phyloP scores from a whole-genome alignment of 768 basidiomycete genomes.

The Phylloporus scabripes region DNA sequence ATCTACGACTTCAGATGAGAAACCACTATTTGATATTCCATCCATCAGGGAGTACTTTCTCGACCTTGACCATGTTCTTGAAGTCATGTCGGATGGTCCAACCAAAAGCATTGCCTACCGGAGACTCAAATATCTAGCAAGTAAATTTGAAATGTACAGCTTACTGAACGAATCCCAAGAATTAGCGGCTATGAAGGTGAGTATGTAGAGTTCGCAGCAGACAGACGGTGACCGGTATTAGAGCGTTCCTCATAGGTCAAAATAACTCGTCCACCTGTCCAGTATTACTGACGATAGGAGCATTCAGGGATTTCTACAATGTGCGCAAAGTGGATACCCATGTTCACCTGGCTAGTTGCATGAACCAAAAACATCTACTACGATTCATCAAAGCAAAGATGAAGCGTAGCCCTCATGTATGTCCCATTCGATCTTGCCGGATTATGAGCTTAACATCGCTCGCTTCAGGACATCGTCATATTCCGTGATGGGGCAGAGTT shows the following conservation, averaged over 20 bases:
- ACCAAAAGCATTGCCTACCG: constrained; percentile 95
- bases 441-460: neutral
- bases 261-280: neutral
- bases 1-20: constrained; percentile 32
- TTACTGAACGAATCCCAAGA: constrained; percentile 93
- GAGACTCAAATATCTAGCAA: constrained; percentile 81
- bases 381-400: constrained; percentile 99
- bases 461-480: constrained; percentile 82
- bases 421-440: constrained; percentile 14
- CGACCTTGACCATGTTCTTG: constrained; percentile 87
- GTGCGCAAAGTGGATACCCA: constrained; percentile 98
- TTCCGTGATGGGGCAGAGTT: constrained; percentile 88
- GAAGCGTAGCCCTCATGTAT: constrained; percentile 77
- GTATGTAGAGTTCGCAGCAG: constrained; percentile 13
- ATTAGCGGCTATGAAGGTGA: constrained; percentile 91
- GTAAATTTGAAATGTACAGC: constrained; percentile 92
- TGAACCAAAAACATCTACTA: constrained; percentile 98
- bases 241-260: constrained; percentile 32
- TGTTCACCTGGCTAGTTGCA: constrained; percentile 96
- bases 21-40: constrained; percentile 73
- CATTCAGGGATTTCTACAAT: constrained; percentile 93
- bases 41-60: constrained; percentile 92
- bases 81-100: constrained; percentile 91
- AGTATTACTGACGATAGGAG: constrained; percentile 1
- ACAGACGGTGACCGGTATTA: constrained; percentile 10